phyloP scores from a whole-genome alignment of 345 rosid genomes.

The Noccaea bulbosa region DNA sequence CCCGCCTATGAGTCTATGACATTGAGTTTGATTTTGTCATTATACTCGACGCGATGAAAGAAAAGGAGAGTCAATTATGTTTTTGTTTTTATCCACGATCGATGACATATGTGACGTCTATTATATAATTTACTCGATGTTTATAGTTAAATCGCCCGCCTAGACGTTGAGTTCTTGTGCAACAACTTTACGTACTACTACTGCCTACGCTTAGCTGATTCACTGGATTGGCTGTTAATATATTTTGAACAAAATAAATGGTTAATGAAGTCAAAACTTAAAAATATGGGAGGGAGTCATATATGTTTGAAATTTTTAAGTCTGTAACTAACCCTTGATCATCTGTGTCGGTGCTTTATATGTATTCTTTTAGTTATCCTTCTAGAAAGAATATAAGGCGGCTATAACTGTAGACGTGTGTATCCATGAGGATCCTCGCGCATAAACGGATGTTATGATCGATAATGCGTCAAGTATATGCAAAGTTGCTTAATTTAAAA shows the following conservation, averaged over 20 bases:
- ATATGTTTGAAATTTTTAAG: not conserved
- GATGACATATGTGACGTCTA: not conserved
- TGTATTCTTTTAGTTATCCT: not conserved
- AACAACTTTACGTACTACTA: not conserved
- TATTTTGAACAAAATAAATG: too few relatives aligned
- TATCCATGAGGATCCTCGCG: not conserved
- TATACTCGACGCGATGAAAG: not conserved
- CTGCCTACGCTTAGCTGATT: not conserved
- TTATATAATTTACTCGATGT: too few relatives aligned
- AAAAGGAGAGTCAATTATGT: slow-evolving; percentile 1
- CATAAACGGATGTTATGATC: not conserved
- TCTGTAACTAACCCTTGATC: not conserved
- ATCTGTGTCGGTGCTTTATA: slow-evolving; percentile 10
- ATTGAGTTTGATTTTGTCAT: slow-evolving; percentile 21
- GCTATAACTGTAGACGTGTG: not conserved
- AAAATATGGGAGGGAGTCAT: too few relatives aligned
- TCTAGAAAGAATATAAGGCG: slow-evolving; percentile 4
- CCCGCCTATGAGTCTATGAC: slow-evolving; percentile 20
- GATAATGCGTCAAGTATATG: not conserved
- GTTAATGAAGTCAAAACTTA: too few relatives aligned
- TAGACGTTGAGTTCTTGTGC: not conserved
- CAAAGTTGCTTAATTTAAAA: not conserved
- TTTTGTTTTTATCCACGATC: not conserved
- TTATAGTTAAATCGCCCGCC: not conserved
- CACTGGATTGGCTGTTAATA: not conserved